Conservation (phyloP, 2,329 filamentous ascomycete genomes). For the Beauveria scarabaeidicola region DNA sequence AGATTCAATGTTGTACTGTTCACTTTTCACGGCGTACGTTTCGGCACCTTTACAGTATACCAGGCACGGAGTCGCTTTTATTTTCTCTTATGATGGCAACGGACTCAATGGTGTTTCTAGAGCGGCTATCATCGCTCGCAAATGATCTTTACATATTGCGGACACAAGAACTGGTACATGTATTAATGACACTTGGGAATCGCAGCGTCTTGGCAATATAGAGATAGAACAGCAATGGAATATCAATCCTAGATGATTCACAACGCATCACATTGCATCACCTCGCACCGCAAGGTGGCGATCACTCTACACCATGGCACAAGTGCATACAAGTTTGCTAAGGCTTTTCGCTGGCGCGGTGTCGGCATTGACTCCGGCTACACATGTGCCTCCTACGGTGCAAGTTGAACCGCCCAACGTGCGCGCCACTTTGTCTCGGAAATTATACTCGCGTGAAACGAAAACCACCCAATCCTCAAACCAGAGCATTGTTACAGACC, state of each 20-base stretch:
- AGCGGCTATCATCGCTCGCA: neutral
- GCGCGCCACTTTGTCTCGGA: too few species aligned
- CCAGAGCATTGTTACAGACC: neutral
- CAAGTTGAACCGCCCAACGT: too few species aligned
- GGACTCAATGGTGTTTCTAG: neutral
- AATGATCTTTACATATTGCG: neutral
- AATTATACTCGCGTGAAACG: neutral
- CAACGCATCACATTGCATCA: neutral
- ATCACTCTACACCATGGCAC: neutral
- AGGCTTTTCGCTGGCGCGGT: neutral
- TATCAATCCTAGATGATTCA: neutral
- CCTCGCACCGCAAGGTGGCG: neutral
- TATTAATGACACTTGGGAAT: neutral
- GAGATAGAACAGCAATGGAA: neutral
- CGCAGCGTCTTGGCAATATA: neutral
- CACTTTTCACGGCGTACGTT: slow-evolving; percentile 4
- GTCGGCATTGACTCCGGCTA: neutral
- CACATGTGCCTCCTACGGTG: neutral
- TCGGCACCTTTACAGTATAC: neutral
- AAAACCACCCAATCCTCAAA: neutral
- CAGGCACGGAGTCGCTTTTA: neutral
- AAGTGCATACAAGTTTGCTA: neutral
- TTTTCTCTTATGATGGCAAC: neutral
- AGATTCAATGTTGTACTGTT: neutral
- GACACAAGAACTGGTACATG: slow-evolving; percentile 1